Percentiles rank a stretch among this genome's conserved stretches.
These are phyloP conservation scores for Chrysoporthe austroafricana DNA, from an alignment of 2,329 filamentous ascomycete species.

Conservation along the genomic window DNA sequence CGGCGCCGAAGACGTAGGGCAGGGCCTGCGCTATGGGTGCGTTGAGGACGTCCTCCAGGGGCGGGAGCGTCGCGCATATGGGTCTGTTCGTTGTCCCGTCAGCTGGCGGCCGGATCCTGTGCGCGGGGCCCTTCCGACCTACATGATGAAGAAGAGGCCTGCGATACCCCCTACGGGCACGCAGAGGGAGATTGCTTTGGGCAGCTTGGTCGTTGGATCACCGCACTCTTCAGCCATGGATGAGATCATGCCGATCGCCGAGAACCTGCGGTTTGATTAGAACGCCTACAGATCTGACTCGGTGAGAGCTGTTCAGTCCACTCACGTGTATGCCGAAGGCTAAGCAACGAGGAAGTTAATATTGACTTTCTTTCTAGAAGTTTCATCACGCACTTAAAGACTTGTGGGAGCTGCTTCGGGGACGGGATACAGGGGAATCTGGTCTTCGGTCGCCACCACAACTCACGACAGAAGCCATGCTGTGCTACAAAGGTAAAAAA, in stretches of 20 bases:
- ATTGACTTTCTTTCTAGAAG: not conserved
- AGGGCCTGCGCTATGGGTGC: conserved; percentile 58
- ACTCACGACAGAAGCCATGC: too few species aligned
- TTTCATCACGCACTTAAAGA: not conserved
- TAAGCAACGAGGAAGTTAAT: not conserved
- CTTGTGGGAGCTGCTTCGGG: too few species aligned
- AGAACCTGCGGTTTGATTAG: conserved; percentile 43
- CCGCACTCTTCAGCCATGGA: conserved; percentile 65
- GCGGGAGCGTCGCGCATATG: conserved; percentile 50
- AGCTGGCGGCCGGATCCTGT: not conserved
- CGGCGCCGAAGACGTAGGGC: conserved; percentile 55
- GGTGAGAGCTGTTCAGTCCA: too few species aligned
- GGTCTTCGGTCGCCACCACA: too few species aligned
- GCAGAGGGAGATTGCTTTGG: conserved; percentile 54
- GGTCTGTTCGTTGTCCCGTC: conserved; percentile 44
- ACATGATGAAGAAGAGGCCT: conserved; percentile 53
- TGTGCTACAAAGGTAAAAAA: too few species aligned
- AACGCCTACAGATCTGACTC: too few species aligned
- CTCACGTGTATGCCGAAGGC: conserved; percentile 57
- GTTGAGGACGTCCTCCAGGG: conserved; percentile 46
- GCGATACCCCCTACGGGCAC: conserved; percentile 57
- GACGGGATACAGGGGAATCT: too few species aligned
- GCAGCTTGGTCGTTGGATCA: conserved; percentile 55
- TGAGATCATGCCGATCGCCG: conserved; percentile 64
- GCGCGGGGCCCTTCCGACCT: not conserved